phyloP scores from a whole-genome alignment of 768 basidiomycete genomes.

The Auricularia heimuer region DNA sequence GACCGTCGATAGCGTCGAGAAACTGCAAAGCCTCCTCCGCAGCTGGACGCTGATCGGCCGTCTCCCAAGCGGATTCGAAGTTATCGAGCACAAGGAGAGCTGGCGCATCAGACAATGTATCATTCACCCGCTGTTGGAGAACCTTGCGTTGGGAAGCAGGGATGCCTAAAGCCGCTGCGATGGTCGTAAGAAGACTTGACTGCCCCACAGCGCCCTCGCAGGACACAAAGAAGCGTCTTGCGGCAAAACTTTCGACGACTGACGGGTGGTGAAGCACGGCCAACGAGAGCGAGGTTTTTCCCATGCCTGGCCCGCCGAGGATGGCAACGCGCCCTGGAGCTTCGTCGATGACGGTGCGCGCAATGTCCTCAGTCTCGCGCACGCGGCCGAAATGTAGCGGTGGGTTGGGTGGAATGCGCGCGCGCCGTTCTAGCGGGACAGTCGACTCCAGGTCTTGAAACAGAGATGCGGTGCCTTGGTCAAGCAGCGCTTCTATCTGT shows the following conservation, averaged over 20 bases:
- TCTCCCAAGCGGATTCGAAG: slow-evolving; percentile 1
- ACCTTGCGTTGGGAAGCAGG: too few species aligned
- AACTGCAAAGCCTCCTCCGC: neutral
- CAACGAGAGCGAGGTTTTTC: slow-evolving; percentile 31
- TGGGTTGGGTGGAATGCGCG: neutral
- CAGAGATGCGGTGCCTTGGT: neutral
- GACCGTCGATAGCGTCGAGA: neutral
- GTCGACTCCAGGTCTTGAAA: neutral
- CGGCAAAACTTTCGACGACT: slow-evolving; percentile 17
- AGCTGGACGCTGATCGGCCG: neutral
- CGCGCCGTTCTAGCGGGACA: neutral
- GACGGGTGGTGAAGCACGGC: slow-evolving; percentile 19
- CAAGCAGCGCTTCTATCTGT: too few species aligned
- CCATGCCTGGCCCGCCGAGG: slow-evolving; percentile 27
- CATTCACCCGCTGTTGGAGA: neutral
- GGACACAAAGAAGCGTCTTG: slow-evolving; percentile 23
- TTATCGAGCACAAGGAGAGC: slow-evolving; percentile 3
- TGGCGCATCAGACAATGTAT: slow-evolving; percentile 3
- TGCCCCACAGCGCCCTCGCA: slow-evolving; percentile 15
- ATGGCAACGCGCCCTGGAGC: slow-evolving; percentile 7
- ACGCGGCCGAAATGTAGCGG: neutral
- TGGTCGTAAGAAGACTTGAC: neutral
- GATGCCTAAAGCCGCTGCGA: neutral
- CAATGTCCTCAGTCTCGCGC: neutral
- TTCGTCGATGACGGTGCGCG: neutral